phyloP scores from a whole-genome alignment of 208 protist genomes.

The Trichomonas tenax region DNA sequence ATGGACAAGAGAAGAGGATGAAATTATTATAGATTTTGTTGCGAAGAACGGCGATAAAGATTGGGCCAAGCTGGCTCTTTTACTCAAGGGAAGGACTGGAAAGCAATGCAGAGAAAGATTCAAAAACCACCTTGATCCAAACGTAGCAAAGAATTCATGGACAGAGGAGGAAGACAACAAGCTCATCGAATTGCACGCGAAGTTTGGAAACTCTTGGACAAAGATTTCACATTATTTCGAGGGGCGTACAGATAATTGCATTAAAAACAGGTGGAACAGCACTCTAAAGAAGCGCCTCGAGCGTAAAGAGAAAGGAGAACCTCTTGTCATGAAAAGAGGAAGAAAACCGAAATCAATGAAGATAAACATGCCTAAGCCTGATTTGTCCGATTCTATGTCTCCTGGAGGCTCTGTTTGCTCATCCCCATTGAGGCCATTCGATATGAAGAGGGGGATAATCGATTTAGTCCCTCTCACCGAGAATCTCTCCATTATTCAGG shows the following conservation, averaged over 20 bases:
- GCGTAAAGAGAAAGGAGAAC: not conserved
- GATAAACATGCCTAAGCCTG: not conserved
- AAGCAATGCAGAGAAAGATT: conserved; percentile 45
- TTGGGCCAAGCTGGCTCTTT: conserved; percentile 33
- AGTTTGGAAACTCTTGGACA: not conserved
- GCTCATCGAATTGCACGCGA: not conserved
- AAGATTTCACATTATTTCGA: not conserved
- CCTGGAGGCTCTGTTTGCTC: not conserved
- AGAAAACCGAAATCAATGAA: not conserved
- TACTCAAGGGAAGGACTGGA: conserved; percentile 35
- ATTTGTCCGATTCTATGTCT: not conserved
- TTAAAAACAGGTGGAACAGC: conserved; percentile 47
- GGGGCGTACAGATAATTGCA: conserved; percentile 40
- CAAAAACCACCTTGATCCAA: conserved; percentile 42
- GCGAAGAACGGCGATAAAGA: conserved; percentile 29
- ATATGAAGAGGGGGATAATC: not conserved
- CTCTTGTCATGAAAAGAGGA: not conserved
- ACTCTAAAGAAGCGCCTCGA: conserved; percentile 26
- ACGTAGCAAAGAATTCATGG: conserved; percentile 37
- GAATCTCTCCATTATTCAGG: not conserved
- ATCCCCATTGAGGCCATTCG: not conserved
- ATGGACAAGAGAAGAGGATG: conserved; percentile 95
- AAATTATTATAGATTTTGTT: conserved; percentile 69
- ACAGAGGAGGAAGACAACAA: conserved; percentile 39
- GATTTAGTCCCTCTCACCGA: not conserved